phyloP scores from a whole-genome alignment of 306 rosid species.

The Clitoria ternatea region DNA sequence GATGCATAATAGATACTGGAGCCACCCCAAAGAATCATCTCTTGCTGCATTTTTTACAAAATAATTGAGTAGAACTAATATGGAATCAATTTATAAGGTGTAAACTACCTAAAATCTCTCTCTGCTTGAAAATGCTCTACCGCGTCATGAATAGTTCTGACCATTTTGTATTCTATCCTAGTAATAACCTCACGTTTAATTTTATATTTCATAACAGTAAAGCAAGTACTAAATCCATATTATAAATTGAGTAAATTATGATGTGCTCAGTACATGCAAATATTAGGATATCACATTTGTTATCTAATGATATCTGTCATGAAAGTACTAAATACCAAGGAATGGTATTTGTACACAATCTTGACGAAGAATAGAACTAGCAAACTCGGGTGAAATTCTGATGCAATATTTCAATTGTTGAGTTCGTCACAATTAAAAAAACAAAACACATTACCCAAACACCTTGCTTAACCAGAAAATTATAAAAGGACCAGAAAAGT shows the following conservation, averaged over 20 bases:
- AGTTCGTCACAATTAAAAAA: too few relatives aligned
- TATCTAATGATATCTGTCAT: not conserved
- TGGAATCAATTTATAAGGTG: not conserved
- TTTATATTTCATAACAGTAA: not conserved
- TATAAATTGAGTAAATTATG: not conserved
- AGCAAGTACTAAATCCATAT: not conserved
- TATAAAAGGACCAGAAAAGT: too few relatives aligned
- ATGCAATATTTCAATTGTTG: too few relatives aligned
- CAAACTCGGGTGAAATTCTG: too few relatives aligned
- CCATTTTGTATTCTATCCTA: not conserved
- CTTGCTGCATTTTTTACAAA: not conserved
- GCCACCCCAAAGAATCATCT: not conserved
- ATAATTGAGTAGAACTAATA: not conserved
- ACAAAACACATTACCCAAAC: too few relatives aligned
- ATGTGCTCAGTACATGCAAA: not conserved
- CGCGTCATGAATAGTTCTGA: not conserved
- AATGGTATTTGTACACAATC: too few relatives aligned
- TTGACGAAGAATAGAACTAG: too few relatives aligned
- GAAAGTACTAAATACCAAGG: too few relatives aligned
- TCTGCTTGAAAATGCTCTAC: not conserved
- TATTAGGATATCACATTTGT: not conserved
- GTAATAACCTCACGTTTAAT: not conserved
- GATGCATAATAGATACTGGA: slow-evolving; percentile 48
- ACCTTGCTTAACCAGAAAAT: too few relatives aligned
- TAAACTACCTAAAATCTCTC: not conserved